phyloP scores from a whole-genome alignment of 768 basidiomycete species.

The Hirschioporus abietinus region DNA sequence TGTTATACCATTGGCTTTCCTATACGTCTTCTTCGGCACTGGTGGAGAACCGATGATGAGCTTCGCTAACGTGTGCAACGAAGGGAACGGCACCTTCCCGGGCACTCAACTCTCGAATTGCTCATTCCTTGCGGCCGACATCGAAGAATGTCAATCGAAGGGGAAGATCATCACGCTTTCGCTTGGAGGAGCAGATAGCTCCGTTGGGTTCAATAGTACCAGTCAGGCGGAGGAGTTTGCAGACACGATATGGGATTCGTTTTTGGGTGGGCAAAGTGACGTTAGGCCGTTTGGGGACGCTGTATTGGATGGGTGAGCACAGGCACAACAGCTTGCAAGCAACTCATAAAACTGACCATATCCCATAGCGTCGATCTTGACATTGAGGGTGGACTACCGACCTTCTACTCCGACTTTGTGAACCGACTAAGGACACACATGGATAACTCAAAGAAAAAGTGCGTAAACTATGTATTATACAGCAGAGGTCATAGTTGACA shows the following conservation, averaged over 20 bases:
- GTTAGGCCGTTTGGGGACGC: slow-evolving; percentile 16
- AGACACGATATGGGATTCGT: slow-evolving; percentile 16
- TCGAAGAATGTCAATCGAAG: slow-evolving; percentile 13
- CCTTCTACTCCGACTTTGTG: slow-evolving; percentile 12
- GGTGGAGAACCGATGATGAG: slow-evolving; percentile 21
- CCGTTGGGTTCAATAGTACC: slow-evolving; percentile 11
- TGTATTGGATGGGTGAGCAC: slow-evolving; percentile 14
- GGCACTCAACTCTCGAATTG: slow-evolving; percentile 10
- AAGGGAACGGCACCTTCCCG: slow-evolving; percentile 11
- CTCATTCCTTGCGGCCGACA: slow-evolving; percentile 7
- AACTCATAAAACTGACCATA: background rate
- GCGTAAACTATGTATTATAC: background rate
- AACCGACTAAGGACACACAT: slow-evolving; percentile 13
- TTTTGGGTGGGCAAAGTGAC: slow-evolving; percentile 13
- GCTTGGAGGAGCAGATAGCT: slow-evolving; percentile 12
- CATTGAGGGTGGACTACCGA: slow-evolving; percentile 13
- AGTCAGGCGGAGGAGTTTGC: slow-evolving; percentile 14
- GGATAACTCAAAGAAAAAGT: slow-evolving; percentile 12
- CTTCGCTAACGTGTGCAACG: slow-evolving; percentile 17
- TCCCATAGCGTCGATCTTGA: slow-evolving; percentile 14
- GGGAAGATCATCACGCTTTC: slow-evolving; percentile 16
- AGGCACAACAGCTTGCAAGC: background rate
- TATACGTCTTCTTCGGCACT: slow-evolving; percentile 19
- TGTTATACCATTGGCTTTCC: slow-evolving; percentile 20
- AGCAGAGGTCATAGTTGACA: background rate